Base-by-base conservation (phyloP, 768 basidiomycete species). In the Kondoa malvinella region DNA sequence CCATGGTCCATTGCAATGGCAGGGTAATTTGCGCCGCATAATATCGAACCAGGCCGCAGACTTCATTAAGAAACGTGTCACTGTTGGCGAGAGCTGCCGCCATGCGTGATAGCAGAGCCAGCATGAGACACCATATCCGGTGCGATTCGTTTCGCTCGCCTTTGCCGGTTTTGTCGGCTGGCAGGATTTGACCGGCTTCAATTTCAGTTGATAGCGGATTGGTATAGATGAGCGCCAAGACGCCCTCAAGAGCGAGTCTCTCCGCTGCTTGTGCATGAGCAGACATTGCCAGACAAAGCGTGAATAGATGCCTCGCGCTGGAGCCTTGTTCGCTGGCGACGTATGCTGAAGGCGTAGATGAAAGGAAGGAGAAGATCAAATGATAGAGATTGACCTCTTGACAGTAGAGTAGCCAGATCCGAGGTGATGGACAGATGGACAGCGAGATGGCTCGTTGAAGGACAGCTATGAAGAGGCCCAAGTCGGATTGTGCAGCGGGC, bases 211-310 rank as follows among this genome's bases (percentile, higher is more conserved):
- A 87, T 73, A 95, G 84, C 62, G 81, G 82, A 75, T 87, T 91
- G 72, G 87, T 88, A 74, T 85, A 86, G 75, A 92, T 92, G 0
- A 89, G 87, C 0, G 85, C 78, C 26, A 94, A 77, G 1, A 89
- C 80, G 40, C 89, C 89, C 70, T 88, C 88, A 72, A 86, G 85
- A 2, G 90, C 89, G 27, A 95, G 82, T 68, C 87, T 80, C 75
- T 94, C 91, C 0, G 91, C 90, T 0, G 89, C 85, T 0, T 85
- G 83, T 8, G 16, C 15, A 66, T 87, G 81, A 68, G 83, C 83
- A 17, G 87, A 88, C n/a, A 95, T 78, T 0, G 87, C 83, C 80
- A 90, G 86, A 74, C 94, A 90, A 79, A 95, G 89, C 32, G 86
- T 79, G 66, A 95, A 82, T 67, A 94, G 79, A 72, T 88, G 87